A percentile compares a stretch with the other conserved stretches of the same genome.
Conservation (phyloP, 352 stramenopile genomes). For the Albugo laibachii region DNA sequence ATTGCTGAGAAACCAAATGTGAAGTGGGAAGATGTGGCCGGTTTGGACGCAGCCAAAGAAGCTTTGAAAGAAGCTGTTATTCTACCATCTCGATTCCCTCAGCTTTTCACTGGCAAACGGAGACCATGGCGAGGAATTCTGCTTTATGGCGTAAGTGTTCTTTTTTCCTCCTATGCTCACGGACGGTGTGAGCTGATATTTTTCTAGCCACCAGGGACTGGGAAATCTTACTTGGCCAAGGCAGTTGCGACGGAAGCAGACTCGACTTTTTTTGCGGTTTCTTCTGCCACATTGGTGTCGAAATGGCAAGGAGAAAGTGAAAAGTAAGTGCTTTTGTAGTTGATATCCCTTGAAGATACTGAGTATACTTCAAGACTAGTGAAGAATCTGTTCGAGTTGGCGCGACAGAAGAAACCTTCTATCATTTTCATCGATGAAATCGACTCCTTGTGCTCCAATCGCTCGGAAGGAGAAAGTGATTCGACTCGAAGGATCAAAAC, state of each 20-base stretch:
- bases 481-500: constrained; percentile 93
- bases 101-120: constrained; percentile 90
- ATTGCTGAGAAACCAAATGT: constrained; percentile 87
- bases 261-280: constrained; percentile 96
- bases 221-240: constrained; percentile 94
- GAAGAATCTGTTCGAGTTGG: constrained; percentile 97
- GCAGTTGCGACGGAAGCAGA: constrained; percentile 98
- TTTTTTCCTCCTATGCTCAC: not conserved
- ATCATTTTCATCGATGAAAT: constrained; percentile 99
- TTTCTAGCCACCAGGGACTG: constrained; percentile 59
- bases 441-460: constrained; percentile 86
- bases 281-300: constrained; percentile 92
- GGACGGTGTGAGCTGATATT: not conserved
- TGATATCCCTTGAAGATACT: too few species aligned
- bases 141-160: constrained; percentile 85
- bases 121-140: constrained; percentile 93
- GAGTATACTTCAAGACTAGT: constrained; percentile 57
- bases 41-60: constrained; percentile 92
- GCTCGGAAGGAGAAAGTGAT: constrained; percentile 90
- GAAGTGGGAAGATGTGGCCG: constrained; percentile 94
- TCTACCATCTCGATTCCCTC: constrained; percentile 87
- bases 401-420: constrained; percentile 80
- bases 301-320: constrained; percentile 97
- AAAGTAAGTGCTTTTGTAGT: constrained; percentile 20
- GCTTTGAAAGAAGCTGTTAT: constrained; percentile 98